phyloP scores from a whole-genome alignment of 2,329 filamentous ascomycete species.

The Clonostachys byssicola region DNA sequence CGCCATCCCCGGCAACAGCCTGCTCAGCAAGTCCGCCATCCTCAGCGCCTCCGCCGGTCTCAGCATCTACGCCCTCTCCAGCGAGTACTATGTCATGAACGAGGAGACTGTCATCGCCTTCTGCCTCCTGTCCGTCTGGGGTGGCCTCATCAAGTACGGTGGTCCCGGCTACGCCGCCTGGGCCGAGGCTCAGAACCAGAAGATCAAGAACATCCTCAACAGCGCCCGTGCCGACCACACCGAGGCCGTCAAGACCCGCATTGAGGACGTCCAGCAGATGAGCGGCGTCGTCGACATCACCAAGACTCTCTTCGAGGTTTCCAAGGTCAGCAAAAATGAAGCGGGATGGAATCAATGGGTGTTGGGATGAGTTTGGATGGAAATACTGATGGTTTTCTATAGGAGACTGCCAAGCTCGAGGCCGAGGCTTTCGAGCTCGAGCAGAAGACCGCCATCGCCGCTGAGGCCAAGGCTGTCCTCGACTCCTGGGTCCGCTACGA shows the following conservation, averaged over 20 bases:
- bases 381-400: slow-evolving; percentile 9
- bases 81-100: slow-evolving; percentile 99
- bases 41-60: slow-evolving; percentile 89
- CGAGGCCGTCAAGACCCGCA: slow-evolving; percentile 89
- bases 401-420: slow-evolving; percentile 98
- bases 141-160: slow-evolving; percentile 85
- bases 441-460: slow-evolving; percentile 87
- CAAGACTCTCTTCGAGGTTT: slow-evolving; percentile 95
- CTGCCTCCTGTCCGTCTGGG: slow-evolving; percentile 91
- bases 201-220: slow-evolving; percentile 95
- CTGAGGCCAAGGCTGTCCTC: slow-evolving; percentile 91
- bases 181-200: slow-evolving; percentile 83
- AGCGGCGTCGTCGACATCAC: slow-evolving; percentile 92
- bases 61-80: slow-evolving; percentile 93
- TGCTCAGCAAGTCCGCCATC: slow-evolving; percentile 94
- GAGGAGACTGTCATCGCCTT: slow-evolving; percentile 96
- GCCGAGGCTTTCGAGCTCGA: slow-evolving; percentile 94
- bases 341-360: slow-evolving; percentile 2
- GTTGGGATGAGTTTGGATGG: slow-evolving; percentile 10
- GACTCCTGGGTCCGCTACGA: slow-evolving; percentile 99
- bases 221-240: slow-evolving; percentile 92
- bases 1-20: slow-evolving; percentile 83
- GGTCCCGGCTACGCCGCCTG: slow-evolving; percentile 90
- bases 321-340: slow-evolving; percentile 65
- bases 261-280: slow-evolving; percentile 93